These are phyloP conservation scores for Grosmannia clavigera DNA, from an alignment of 2,329 filamentous ascomycete genomes.

Conservation along the genomic window DNA sequence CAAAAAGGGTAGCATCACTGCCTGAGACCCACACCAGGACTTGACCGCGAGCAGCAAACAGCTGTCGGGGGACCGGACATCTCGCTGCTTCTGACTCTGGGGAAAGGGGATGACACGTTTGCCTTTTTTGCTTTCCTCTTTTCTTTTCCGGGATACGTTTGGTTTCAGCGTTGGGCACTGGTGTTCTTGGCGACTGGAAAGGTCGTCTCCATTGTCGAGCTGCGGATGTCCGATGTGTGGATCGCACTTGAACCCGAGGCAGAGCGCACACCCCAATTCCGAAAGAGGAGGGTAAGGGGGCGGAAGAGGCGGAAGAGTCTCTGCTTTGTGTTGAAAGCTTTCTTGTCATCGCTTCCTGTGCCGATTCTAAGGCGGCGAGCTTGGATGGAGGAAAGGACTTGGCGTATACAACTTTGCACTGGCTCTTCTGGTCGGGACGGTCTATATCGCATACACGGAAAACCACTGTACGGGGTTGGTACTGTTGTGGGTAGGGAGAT, in stretches of 20 bases:
- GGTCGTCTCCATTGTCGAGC: not conserved
- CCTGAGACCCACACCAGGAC: not conserved
- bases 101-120: not conserved
- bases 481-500: not conserved
- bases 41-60: not conserved
- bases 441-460: not conserved
- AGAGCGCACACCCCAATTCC: not conserved
- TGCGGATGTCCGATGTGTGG: not conserved
- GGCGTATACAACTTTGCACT: slow-evolving; percentile 1
- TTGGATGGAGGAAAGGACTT: slow-evolving; percentile 1
- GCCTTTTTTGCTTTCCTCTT: not conserved
- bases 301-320: not conserved
- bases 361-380: not conserved
- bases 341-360: not conserved
- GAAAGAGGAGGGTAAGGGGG: not conserved
- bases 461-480: not conserved
- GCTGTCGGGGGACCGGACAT: not conserved
- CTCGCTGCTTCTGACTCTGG: not conserved
- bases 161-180: slow-evolving; percentile 4
- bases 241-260: not conserved
- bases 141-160: slow-evolving; percentile 4
- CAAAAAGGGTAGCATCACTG: slow-evolving; percentile 38
- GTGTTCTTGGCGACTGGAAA: slow-evolving; percentile 3
- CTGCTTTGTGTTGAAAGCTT: not conserved
- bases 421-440: slow-evolving; percentile 2